A percentile compares a stretch with the other conserved stretches of the same genome.
Evolutionary conservation across 345 rosid genomes (phyloP).

Genomic region (Noccaea caerulescens): DNA sequence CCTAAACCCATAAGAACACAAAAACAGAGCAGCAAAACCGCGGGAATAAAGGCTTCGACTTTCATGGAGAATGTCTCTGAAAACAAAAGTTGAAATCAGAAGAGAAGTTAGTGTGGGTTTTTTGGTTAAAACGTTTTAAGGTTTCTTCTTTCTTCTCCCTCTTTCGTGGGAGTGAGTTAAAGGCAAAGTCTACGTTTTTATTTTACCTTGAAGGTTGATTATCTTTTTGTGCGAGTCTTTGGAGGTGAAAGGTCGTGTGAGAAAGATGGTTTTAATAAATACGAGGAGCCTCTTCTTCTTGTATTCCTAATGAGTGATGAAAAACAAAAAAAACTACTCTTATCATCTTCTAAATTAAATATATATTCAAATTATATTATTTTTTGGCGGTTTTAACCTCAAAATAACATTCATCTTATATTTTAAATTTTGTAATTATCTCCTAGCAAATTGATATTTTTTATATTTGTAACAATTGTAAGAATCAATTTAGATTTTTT

Average conservation of each 20-base stretch:
- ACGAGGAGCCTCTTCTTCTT: constrained; percentile 50
- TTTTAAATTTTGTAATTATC: constrained; percentile 15
- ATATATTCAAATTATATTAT: too few relatives aligned
- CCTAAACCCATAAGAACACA: constrained; percentile 3
- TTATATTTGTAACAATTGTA: not conserved
- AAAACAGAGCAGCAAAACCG: constrained; percentile 34
- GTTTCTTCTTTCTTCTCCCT: constrained; percentile 14
- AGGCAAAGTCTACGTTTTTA: constrained; percentile 37
- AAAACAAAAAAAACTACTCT: too few relatives aligned
- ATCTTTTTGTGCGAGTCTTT: constrained; percentile 3
- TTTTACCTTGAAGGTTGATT: not conserved
- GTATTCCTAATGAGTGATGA: too few relatives aligned
- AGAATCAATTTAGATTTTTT: not conserved
- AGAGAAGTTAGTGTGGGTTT: constrained; percentile 27
- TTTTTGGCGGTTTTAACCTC: not conserved
- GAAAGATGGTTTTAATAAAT: constrained; percentile 59
- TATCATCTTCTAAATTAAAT: too few relatives aligned
- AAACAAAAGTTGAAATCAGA: constrained; percentile 15
- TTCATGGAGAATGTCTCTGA: constrained; percentile 33
- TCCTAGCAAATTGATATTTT: not conserved
- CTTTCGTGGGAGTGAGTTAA: constrained; percentile 28
- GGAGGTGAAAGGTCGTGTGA: constrained; percentile 56
- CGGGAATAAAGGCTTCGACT: constrained; percentile 33
- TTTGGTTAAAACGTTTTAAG: constrained; percentile 36
- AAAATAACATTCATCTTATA: not conserved